Percentiles rank a stretch among this genome's conserved stretches.
These are phyloP conservation scores for Nitzschia sp. DNA, from an alignment of 108 stramenopile genomes.

Conservation along the genomic window DNA sequence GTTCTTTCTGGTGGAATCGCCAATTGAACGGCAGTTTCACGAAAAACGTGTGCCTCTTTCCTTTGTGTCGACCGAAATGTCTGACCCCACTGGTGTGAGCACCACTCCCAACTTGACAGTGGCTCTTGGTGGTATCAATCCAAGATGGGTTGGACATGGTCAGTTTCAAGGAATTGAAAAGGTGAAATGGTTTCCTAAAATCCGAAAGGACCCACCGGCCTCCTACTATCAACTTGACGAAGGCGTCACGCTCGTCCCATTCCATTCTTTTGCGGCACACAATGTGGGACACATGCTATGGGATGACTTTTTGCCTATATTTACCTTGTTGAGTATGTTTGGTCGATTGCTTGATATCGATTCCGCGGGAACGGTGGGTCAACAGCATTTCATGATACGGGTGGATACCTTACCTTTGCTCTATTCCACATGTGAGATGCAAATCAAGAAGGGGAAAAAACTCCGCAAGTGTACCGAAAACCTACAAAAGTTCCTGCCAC, in stretches of 20 bases:
- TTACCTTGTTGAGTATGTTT: constrained; percentile 50
- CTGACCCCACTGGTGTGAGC: background rate
- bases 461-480: constrained; percentile 19
- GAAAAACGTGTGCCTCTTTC: background rate
- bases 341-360: constrained; percentile 13
- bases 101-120: constrained; percentile 22
- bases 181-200: constrained; percentile 42
- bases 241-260: constrained; percentile 45
- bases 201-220: constrained; percentile 1
- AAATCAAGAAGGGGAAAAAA: constrained; percentile 25
- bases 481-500: constrained; percentile 45
- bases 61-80: constrained; percentile 12
- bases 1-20: constrained; percentile 51
- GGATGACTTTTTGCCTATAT: constrained; percentile 59
- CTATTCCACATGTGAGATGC: constrained; percentile 39
- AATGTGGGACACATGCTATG: constrained; percentile 60
- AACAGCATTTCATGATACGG: constrained; percentile 30
- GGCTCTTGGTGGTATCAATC: constrained; percentile 51
- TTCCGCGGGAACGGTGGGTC: background rate
- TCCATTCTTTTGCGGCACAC: constrained; percentile 58
- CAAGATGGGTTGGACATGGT: constrained; percentile 36
- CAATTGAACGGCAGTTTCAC: constrained; percentile 18
- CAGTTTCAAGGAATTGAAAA: constrained; percentile 31
- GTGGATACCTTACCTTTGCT: constrained; percentile 23
- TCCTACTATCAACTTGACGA: constrained; percentile 37